Evolutionary conservation across 176 grass and related monocot species (phyloP).

Genomic region (Microstegium vimineum): DNA sequence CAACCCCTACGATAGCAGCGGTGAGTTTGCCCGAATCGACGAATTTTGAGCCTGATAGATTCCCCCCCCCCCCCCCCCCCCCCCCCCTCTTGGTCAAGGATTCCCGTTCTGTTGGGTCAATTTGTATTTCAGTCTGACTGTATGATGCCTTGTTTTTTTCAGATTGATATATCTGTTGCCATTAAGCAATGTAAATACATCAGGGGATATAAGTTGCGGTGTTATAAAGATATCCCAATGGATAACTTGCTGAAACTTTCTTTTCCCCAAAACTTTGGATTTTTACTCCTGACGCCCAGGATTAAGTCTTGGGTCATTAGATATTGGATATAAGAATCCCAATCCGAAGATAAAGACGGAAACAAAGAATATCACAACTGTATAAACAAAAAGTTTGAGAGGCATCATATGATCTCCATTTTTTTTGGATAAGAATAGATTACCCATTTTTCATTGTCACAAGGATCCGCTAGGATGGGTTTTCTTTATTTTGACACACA

Average conservation of each 20-base stretch:
- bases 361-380: not conserved
- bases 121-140: not conserved
- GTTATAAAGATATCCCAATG: not conserved
- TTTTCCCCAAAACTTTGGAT: not conserved
- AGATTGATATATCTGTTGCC: not conserved
- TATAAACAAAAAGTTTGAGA: not conserved
- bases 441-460: not conserved
- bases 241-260: not conserved
- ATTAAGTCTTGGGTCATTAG: not conserved
- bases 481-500: not conserved
- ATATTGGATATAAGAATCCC: not conserved
- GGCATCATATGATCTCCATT: too few relatives aligned
- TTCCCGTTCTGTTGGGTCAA: not conserved
- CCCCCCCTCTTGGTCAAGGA: not conserved
- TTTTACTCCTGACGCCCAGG: not conserved
- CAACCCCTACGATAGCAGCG: conserved; percentile 71
- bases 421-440: not conserved
- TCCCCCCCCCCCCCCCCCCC: too few relatives aligned
- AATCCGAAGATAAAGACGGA: not conserved
- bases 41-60: not conserved
- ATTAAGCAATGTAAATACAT: not conserved
- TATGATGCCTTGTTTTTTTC: not conserved
- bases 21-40: conserved; percentile 46
- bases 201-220: not conserved
- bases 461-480: not conserved